Conservation (phyloP, 768 basidiomycete species). For the Leccinum aurantiacum region DNA sequence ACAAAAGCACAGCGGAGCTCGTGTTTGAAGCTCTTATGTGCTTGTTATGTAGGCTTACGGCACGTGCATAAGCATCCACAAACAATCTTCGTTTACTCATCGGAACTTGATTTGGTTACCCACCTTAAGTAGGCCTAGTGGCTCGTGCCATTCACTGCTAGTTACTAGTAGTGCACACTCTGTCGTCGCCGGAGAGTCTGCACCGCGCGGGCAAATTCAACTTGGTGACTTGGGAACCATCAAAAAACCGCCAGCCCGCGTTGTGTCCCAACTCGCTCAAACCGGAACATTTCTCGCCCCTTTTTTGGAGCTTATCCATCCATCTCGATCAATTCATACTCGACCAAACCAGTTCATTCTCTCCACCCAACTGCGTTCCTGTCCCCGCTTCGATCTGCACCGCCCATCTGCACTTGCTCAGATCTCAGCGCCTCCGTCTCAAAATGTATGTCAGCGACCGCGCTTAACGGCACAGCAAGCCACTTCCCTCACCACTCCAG, state of each 20-base stretch:
- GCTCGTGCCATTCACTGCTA: not conserved
- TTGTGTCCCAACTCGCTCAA: slow-evolving; percentile 28
- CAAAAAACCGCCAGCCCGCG: slow-evolving; percentile 27
- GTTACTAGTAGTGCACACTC: too few species aligned
- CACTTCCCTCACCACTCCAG: slow-evolving; percentile 8
- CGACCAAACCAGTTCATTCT: slow-evolving; percentile 16
- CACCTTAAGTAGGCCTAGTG: too few species aligned
- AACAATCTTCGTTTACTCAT: slow-evolving; percentile 35
- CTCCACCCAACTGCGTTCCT: not conserved
- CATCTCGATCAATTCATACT: slow-evolving; percentile 24
- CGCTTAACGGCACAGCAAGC: slow-evolving; percentile 5
- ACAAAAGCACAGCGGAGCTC: slow-evolving; percentile 31
- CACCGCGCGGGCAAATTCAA: slow-evolving; percentile 1
- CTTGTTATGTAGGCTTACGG: slow-evolving; percentile 38
- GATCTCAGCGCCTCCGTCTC: slow-evolving; percentile 9
- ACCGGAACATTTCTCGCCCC: slow-evolving; percentile 13
- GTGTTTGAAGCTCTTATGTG: slow-evolving; percentile 37
- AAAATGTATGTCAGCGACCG: not conserved
- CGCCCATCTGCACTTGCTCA: slow-evolving; percentile 11
- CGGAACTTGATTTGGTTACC: slow-evolving; percentile 18
- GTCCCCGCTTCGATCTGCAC: slow-evolving; percentile 16
- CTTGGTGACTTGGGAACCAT: slow-evolving; percentile 30
- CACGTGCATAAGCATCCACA: slow-evolving; percentile 37
- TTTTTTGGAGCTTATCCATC: slow-evolving; percentile 16
- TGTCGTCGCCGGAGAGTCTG: not conserved